Conservation (phyloP, 257 asterid genomes). For the Capsicum baccatum region DNA sequence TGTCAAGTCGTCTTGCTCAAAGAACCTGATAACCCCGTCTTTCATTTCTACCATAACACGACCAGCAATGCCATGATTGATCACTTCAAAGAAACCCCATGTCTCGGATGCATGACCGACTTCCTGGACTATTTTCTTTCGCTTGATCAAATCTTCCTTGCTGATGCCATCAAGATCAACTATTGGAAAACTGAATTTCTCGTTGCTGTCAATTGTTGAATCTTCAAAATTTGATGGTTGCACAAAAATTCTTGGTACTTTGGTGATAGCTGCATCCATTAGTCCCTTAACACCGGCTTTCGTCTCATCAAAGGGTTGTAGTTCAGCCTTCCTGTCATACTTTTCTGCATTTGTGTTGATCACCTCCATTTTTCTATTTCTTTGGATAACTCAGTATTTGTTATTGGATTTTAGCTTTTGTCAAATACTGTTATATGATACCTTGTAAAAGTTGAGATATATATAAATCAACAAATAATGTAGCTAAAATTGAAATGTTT, state of each 20-base stretch:
- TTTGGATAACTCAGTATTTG: neutral
- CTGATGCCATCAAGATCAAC: conserved; percentile 2
- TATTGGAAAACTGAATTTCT: neutral
- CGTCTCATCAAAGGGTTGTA: conserved; percentile 27
- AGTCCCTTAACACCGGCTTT: conserved; percentile 33
- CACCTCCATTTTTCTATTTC: neutral
- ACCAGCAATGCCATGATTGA: conserved; percentile 30
- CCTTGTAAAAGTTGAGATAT: neutral
- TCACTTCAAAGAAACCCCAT: conserved; percentile 34
- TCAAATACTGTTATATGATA: neutral
- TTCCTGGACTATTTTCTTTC: conserved; percentile 21
- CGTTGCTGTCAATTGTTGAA: neutral
- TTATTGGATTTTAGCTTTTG: neutral
- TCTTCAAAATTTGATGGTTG: neutral
- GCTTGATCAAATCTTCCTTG: neutral
- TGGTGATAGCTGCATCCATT: conserved; percentile 21
- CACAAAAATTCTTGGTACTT: conserved; percentile 21
- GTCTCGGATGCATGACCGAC: neutral
- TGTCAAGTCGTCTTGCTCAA: neutral
- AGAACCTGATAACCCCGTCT: conserved; percentile 23
- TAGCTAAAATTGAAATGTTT: neutral
- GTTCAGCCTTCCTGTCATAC: conserved; percentile 27
- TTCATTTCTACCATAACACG: conserved; percentile 28
- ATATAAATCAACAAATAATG: neutral
- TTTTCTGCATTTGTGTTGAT: conserved; percentile 11